Conservation (phyloP, 768 basidiomycete genomes). For the Tulasnella sp. region DNA sequence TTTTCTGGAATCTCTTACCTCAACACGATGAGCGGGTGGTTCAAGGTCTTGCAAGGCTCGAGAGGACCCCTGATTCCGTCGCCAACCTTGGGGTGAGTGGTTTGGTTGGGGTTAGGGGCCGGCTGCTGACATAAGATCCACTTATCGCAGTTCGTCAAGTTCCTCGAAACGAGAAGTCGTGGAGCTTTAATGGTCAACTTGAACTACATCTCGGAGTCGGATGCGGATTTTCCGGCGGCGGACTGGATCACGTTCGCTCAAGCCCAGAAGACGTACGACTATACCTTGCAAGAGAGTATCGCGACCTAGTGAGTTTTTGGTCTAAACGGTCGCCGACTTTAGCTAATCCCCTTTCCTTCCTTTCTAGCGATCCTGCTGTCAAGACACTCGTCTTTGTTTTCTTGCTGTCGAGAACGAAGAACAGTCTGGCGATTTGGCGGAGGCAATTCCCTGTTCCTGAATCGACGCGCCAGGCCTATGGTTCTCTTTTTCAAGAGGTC, state of each 20-base stretch:
- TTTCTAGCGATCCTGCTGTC: constrained; percentile 26
- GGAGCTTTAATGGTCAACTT: constrained; percentile 30
- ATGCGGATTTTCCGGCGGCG: constrained; percentile 9
- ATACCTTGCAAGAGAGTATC: constrained; percentile 28
- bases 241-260: constrained; percentile 30
- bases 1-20: constrained; percentile 29
- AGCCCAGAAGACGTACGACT: constrained; percentile 27
- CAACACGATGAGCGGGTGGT: constrained; percentile 29
- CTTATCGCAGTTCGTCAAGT: constrained; percentile 30
- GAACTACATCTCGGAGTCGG: constrained; percentile 1
- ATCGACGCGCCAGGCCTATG: constrained; percentile 5
- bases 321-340: neutral
- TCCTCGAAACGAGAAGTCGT: constrained; percentile 8
- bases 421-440: constrained; percentile 31
- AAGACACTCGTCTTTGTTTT: constrained; percentile 30
- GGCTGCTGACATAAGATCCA: neutral
- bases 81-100: constrained; percentile 28
- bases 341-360: neutral
- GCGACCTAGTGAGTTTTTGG: constrained; percentile 25
- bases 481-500: neutral
- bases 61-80: neutral
- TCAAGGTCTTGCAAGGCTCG: constrained; percentile 17
- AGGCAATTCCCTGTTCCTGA: constrained; percentile 28
- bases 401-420: constrained; percentile 30
- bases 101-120: neutral